Evolutionary conservation across 2,329 filamentous ascomycete genomes (phyloP), one percentile per base, ranked within the genome.

Genomic region (Elsinoe ampelina): DNA sequence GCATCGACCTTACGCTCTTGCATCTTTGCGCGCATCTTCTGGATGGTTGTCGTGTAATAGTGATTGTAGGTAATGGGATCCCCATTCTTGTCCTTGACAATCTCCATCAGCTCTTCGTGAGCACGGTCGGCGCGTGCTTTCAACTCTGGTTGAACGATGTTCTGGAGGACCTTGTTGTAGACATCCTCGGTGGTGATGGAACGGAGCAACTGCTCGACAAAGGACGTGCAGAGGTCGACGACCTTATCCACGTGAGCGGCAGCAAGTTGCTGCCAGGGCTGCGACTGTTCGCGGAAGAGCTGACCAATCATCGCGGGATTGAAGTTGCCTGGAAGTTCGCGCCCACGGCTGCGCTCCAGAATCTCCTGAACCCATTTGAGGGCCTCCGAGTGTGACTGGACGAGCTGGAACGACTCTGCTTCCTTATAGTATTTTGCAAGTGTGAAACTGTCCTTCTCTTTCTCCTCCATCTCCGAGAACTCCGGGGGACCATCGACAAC

Each of bases 261-360:
- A n/a, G n/a, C n/a, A n/a, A n/a, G n/a, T n/a, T n/a, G n/a, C n/a
- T n/a, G n/a, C n/a, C n/a, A n/a, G n/a, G n/a, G n/a, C n/a, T n/a
- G n/a, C n/a, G n/a, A 81, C 58, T 86, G 82, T 45, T 83, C 75
- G 17, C 70, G 69, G 63, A 87, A 87, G 0, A 87, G 65, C 19
- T 84, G 77, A 0, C 71, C 70, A 0, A 86, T 74, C 8, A 86
- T 69, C 55, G 81, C 64, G 0, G 82, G 77, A 58, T 83, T 83
- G 66, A 82, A 85, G 0, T 73, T 80, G 0, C 83, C 81, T 0
- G 80, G 79, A 0, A 87, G 67, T 63, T 87, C 84, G 4, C 76
- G 68, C 0, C 76, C 78, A 22, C 81, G 72, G 4, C 67, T 75
- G 36, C 69, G 70, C 20, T 66, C 60, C 52, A 80, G 67, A 2